Conservation (phyloP, 2,329 filamentous ascomycete genomes). For the Lachnellula subtilissima region DNA sequence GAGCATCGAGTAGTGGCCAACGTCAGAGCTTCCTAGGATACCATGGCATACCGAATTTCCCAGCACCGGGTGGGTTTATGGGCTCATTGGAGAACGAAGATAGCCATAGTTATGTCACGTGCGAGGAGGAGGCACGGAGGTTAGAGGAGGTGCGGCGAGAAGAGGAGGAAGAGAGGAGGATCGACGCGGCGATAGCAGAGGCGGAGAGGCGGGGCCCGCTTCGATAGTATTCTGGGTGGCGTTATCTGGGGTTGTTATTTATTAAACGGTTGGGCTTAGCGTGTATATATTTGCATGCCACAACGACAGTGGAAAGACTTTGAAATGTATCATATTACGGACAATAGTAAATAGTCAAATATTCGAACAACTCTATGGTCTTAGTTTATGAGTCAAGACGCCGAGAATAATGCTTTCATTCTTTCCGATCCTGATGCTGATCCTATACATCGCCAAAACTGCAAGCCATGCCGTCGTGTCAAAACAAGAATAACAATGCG, state of each 20-base stretch:
- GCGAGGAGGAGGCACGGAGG: constrained; percentile 22
- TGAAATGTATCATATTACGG: background rate
- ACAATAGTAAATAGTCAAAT: background rate
- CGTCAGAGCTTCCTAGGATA: constrained; percentile 17
- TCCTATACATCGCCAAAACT: background rate
- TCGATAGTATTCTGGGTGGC: background rate
- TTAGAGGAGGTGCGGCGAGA: constrained; percentile 2
- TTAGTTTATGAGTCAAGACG: background rate
- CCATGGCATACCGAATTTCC: constrained; percentile 17
- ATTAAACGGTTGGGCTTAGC: background rate
- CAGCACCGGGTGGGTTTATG: constrained; percentile 2
- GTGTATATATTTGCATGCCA: background rate
- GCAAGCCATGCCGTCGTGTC: background rate
- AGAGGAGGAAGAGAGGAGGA: constrained; percentile 28
- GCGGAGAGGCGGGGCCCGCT: constrained; percentile 12
- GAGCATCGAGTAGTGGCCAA: background rate
- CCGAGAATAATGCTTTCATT: background rate
- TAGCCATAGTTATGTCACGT: constrained; percentile 8
- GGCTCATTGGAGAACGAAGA: constrained; percentile 2
- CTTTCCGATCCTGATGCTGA: background rate
- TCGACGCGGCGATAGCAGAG: constrained; percentile 28
- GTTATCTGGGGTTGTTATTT: background rate
- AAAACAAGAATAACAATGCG: background rate
- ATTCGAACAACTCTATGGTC: background rate
- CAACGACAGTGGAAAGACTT: background rate